Base-by-base conservation (phyloP, 345 rosid genomes). In the Corchorus olitorius region DNA sequence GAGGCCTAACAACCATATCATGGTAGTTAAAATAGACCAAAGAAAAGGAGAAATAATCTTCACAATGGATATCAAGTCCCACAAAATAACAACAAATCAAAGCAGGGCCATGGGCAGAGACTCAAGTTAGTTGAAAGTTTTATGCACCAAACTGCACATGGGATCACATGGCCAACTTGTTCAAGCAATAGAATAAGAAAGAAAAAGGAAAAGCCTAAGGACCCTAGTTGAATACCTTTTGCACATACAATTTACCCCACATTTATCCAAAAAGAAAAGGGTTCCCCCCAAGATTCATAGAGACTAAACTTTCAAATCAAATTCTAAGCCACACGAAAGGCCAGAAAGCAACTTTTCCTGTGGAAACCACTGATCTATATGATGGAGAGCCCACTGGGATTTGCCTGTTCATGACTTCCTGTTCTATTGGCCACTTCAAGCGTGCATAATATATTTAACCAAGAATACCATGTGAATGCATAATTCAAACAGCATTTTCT, bases 141-240 rank as follows among this genome's bases (percentile, higher is more conserved):
- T 52, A 37, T 50, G 9, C 20, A 72, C 50, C 64, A 13, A 72
- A 72, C 35, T 55, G 75, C 75, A 72, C 75, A 72, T 72, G 65
- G 64, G 50, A 72, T 55, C 75, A 72, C 75, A 72, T 72, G 75
- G 86, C 83, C 83, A 79, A 72, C 81, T 74, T 62, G 69, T 74
- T 70, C 54, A 73, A 67, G 69, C 49, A 20, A 33, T 49, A 62
- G 76, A 69, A 65, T 71, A 77, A 70, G 65, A 70, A 58, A 59
- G 27, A 27, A 65, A 80, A 72, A 74, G 6, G 69, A 41, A 50
- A 62, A 74, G 80, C 76, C 63, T 43, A 76, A 5, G 64, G 60
- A 71, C 16, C 65, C 84, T 68, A 52, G 58, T 74, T 76, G 22
- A 66, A 70, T 48, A 17, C 70, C 69, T 70, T 71, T 59, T 70